A percentile compares a stretch with the other conserved stretches of the same genome.
Conservation (phyloP, 768 basidiomycete genomes). For the Termitomyces eurrhizus region DNA sequence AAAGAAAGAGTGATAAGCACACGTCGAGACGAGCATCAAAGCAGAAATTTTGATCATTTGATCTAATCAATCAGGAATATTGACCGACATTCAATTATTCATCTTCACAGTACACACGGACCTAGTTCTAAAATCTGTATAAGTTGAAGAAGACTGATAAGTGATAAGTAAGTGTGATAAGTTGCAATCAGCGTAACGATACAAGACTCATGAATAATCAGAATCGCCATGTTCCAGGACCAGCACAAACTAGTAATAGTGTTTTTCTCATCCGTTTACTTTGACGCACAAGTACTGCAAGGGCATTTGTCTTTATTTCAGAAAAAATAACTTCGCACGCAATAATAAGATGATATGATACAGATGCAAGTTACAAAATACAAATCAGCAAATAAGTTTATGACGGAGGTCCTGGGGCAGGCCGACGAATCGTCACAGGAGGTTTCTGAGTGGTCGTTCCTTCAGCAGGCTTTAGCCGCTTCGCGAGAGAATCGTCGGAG, state of each 20-base stretch:
- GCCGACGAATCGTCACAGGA: slow-evolving; percentile 18
- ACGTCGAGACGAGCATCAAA: not conserved
- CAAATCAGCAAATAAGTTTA: slow-evolving; percentile 10
- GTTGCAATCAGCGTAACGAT: not conserved
- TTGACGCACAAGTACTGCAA: not conserved
- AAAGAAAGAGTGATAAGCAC: not conserved
- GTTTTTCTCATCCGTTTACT: not conserved
- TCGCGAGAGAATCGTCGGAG: slow-evolving; percentile 59
- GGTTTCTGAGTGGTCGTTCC: slow-evolving; percentile 15
- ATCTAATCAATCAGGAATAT: not conserved
- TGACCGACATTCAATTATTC: too few species aligned
- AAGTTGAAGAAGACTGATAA: too few species aligned
- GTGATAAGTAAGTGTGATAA: too few species aligned
- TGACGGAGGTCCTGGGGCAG: slow-evolving; percentile 12
- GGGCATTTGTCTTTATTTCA: not conserved
- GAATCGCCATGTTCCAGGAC: too few species aligned
- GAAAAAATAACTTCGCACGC: not conserved
- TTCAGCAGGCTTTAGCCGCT: slow-evolving; percentile 60
- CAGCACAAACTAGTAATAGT: not conserved
- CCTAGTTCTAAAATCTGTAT: too few species aligned
- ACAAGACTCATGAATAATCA: not conserved
- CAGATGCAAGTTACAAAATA: slow-evolving; percentile 9
- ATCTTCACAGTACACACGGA: too few species aligned
- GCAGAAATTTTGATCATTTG: slow-evolving; percentile 5
- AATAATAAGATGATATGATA: not conserved